phyloP scores from a whole-genome alignment of 768 basidiomycete genomes.

The Leccinum disarticulatum region DNA sequence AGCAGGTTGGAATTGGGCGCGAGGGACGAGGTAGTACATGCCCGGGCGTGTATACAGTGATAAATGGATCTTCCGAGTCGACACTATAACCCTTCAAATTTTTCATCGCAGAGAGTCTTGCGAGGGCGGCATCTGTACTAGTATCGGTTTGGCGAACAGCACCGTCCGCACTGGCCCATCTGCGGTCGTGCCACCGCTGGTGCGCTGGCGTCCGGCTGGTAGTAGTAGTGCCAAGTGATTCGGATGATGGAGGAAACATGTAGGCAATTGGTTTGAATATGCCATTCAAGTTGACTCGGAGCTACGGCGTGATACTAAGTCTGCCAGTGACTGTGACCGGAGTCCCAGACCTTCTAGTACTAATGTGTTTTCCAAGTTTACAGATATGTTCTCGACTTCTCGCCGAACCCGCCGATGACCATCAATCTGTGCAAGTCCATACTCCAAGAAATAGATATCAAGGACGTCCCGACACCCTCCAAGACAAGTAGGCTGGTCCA shows the following conservation, averaged over 20 bases:
- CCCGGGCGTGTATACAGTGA: constrained; percentile 29
- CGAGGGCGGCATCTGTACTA: constrained; percentile 68
- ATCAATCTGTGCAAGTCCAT: not conserved
- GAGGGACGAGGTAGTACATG: constrained; percentile 53
- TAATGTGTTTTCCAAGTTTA: not conserved
- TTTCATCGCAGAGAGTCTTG: constrained; percentile 79
- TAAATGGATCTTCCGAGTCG: constrained; percentile 65
- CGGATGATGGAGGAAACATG: constrained; percentile 16
- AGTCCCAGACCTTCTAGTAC: too few relatives aligned
- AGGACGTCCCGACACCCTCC: not conserved
- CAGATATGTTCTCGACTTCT: too few relatives aligned
- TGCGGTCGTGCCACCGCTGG: not conserved
- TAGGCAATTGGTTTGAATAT: not conserved
- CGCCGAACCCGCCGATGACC: too few relatives aligned
- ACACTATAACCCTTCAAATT: constrained; percentile 54
- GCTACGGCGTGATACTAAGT: too few relatives aligned
- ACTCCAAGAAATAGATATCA: not conserved
- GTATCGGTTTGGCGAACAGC: constrained; percentile 73
- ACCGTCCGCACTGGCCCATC: constrained; percentile 47
- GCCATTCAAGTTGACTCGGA: too few relatives aligned
- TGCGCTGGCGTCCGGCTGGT: constrained; percentile 16
- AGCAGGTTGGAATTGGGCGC: constrained; percentile 55
- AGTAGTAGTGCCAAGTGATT: not conserved
- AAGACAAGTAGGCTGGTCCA: too few relatives aligned
- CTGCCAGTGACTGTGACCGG: too few relatives aligned